A percentile compares a stretch with the other conserved stretches of the same genome.
phyloP scores from a whole-genome alignment of 1,284 basidiomycete species.

The Austropuccinia psidii region DNA sequence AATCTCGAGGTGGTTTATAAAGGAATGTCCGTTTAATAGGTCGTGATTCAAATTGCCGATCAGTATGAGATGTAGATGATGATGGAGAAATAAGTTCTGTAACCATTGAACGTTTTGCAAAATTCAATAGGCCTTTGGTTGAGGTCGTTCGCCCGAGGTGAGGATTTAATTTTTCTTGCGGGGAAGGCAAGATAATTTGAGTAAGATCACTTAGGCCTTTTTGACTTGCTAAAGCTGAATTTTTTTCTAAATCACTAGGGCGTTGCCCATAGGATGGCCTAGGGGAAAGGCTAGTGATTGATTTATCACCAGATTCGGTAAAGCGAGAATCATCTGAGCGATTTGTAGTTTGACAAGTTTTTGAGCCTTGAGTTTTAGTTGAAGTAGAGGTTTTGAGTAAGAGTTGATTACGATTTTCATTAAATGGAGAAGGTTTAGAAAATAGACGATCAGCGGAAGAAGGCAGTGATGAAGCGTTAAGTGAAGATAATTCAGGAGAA shows the following conservation, averaged over 20 bases:
- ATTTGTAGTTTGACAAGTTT: too few relatives aligned
- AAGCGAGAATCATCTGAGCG: too few relatives aligned
- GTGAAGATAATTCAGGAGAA: too few relatives aligned
- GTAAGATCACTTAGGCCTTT: neutral
- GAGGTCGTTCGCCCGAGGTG: neutral
- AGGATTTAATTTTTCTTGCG: neutral
- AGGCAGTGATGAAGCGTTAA: too few relatives aligned
- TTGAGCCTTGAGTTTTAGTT: too few relatives aligned
- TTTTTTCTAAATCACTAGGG: neutral
- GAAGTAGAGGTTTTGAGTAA: too few relatives aligned
- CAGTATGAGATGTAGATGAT: neutral
- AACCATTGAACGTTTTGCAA: slow-evolving; percentile 8
- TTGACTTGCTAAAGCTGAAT: neutral
- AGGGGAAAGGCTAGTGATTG: neutral
- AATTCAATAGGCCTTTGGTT: neutral
- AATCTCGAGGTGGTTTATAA: slow-evolving; percentile 6
- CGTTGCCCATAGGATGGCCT: too few relatives aligned
- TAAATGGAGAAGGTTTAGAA: too few relatives aligned
- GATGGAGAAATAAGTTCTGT: neutral
- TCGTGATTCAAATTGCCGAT: neutral
- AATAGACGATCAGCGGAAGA: too few relatives aligned
- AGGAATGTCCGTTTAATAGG: neutral
- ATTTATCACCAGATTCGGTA: too few relatives aligned
- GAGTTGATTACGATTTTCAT: too few relatives aligned
- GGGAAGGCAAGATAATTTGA: neutral